phyloP scores from a whole-genome alignment of 495 filamentous ascomycete species.

The Cercophora samala region DNA sequence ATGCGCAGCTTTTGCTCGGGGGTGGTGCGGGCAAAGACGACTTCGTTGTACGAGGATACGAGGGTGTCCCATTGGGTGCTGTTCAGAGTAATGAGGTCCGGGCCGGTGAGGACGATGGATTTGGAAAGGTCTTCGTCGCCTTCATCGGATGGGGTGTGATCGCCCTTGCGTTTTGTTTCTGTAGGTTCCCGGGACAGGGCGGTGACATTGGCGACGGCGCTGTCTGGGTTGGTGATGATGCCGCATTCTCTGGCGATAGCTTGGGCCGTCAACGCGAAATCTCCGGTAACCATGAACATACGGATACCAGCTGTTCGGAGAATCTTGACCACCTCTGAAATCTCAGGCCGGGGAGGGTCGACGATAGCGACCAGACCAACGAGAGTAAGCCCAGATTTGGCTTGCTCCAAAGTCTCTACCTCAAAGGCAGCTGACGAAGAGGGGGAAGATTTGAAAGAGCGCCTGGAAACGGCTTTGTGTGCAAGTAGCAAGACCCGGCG shows the following conservation, averaged over 20 bases:
- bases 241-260: constrained; percentile 66
- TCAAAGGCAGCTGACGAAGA: constrained; percentile 51
- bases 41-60: constrained; percentile 38
- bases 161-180: constrained; percentile 7
- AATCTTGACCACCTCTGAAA: constrained; percentile 55
- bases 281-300: constrained; percentile 72
- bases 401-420: constrained; percentile 47
- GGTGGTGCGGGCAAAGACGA: constrained; percentile 66
- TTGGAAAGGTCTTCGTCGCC: constrained; percentile 9
- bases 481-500: constrained; percentile 64
- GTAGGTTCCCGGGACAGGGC: constrained; percentile 35
- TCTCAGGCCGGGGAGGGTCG: constrained; percentile 65
- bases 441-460: constrained; percentile 32
- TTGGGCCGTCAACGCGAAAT: constrained; percentile 66
- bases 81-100: constrained; percentile 56
- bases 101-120: constrained; percentile 54
- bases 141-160: constrained; percentile 10
- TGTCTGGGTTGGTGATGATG: constrained; percentile 52
- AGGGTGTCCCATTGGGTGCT: constrained; percentile 43
- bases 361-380: constrained; percentile 65
- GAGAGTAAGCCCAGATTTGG: constrained; percentile 50
- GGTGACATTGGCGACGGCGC: constrained; percentile 38
- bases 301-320: constrained; percentile 60
- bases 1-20: constrained; percentile 76
- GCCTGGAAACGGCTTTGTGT: constrained; percentile 49